Percentiles rank a stretch among this genome's conserved stretches.
Conservation (phyloP, 2,329 filamentous ascomycete species). For the Bipolaris bicolor region DNA sequence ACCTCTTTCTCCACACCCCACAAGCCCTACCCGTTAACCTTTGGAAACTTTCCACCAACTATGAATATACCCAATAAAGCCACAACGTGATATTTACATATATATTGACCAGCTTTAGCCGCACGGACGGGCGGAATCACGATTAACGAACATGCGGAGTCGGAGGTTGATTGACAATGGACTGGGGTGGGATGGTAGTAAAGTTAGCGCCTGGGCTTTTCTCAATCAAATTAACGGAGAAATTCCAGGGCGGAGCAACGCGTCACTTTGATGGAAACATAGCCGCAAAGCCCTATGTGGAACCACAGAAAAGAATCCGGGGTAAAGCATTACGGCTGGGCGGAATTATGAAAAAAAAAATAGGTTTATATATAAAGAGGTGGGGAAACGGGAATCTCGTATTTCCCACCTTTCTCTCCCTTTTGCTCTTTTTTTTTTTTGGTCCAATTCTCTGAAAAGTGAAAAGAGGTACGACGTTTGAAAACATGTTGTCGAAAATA, state of each 20-base stretch:
- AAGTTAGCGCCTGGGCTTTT: background rate
- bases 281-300: background rate
- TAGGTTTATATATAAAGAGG: background rate
- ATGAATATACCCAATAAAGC: no score
- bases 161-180: background rate
- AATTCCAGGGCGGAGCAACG: background rate
- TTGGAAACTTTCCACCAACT: no score
- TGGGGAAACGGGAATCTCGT: background rate
- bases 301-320: background rate
- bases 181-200: background rate
- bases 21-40: background rate
- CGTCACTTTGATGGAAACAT: background rate
- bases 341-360: background rate
- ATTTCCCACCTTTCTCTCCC: background rate
- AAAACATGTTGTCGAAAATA: slow-evolving; percentile 5
- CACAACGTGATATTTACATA: no score
- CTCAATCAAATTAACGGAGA: slow-evolving; percentile 1
- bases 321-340: background rate
- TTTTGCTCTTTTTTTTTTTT: background rate
- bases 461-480: background rate
- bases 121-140: no score
- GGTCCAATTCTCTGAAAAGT: background rate
- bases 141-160: background rate
- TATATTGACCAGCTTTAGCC: background rate
- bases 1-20: no score